Conservation (phyloP, 1,284 basidiomycete species). For the Athelia psychrophila region DNA sequence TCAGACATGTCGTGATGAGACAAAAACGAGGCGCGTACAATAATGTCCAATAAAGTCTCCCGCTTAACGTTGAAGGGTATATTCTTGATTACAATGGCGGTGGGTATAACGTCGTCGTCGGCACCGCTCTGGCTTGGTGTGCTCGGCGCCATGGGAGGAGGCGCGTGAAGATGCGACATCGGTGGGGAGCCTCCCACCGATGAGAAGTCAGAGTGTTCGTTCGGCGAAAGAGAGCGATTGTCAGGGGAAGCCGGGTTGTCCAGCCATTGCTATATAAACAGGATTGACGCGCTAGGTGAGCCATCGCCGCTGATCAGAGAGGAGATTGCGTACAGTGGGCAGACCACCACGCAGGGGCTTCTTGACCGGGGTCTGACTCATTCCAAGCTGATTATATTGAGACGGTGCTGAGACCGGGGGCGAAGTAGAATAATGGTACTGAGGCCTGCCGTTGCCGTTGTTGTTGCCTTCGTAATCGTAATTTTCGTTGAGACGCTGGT, state of each 20-base stretch:
- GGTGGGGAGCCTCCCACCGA: conserved; percentile 80
- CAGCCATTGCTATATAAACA: conserved; percentile 68
- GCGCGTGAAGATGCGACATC: conserved; percentile 50
- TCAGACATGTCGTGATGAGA: conserved; percentile 11
- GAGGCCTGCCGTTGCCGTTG: conserved; percentile 47
- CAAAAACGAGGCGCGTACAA: conserved; percentile 54
- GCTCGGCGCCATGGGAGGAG: conserved; percentile 40
- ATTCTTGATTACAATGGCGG: conserved; percentile 99
- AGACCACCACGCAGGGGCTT: conserved; percentile 62
- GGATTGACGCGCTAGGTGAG: conserved; percentile 8
- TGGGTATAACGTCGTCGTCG: conserved; percentile 96
- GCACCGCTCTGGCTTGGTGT: conserved; percentile 42
- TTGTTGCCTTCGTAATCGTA: conserved; percentile 73
- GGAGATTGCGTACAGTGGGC: conserved; percentile 56
- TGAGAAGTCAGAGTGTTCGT: conserved; percentile 82
- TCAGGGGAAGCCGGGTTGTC: conserved; percentile 58
- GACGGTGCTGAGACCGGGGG: conserved; percentile 63
- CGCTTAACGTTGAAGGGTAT: conserved; percentile 98
- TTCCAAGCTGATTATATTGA: conserved; percentile 59
- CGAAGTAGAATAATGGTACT: conserved; percentile 69
- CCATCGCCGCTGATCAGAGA: conserved; percentile 19
- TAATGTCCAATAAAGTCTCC: conserved; percentile 94
- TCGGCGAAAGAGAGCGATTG: conserved; percentile 77
- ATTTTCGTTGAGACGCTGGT: conserved; percentile 75
- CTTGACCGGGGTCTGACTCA: conserved; percentile 70